Evolutionary conservation across 768 basidiomycete genomes (phyloP).

Genomic region (Lentinula edodes): DNA sequence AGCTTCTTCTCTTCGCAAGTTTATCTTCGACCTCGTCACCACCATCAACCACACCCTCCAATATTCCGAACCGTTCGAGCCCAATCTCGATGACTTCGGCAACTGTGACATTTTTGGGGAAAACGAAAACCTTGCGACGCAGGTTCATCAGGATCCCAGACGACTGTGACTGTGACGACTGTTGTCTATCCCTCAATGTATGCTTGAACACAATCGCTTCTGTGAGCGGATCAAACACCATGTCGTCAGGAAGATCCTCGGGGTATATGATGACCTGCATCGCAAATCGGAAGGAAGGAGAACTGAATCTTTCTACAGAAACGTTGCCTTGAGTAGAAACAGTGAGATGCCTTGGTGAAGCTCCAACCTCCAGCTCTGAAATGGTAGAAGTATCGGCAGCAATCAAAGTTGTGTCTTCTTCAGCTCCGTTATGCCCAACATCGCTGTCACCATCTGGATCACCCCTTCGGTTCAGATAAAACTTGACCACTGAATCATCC

Average conservation of each 20-base stretch:
- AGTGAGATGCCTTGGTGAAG: conserved; percentile 32
- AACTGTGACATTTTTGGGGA: conserved; percentile 93
- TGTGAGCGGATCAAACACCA: conserved; percentile 88
- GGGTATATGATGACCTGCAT: conserved; percentile 85
- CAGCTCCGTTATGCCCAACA: conserved; percentile 33
- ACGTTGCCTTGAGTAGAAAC: conserved; percentile 41
- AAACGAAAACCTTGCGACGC: conserved; percentile 79
- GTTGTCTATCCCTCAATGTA: conserved; percentile 53
- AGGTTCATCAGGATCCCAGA: conserved; percentile 53
- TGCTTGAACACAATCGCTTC: conserved; percentile 91
- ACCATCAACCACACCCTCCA: conserved; percentile 91
- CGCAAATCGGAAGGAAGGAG: conserved; percentile 81
- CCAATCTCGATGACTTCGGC: conserved; percentile 94
- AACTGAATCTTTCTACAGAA: conserved; percentile 68
- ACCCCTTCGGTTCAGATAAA: conserved; percentile 77
- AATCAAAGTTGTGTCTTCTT: conserved; percentile 38
- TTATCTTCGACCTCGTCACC: conserved; percentile 98
- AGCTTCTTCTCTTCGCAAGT: conserved; percentile 72
- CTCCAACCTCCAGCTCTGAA: conserved; percentile 2
- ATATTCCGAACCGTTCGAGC: conserved; percentile 89
- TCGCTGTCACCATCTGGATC: conserved; percentile 26
- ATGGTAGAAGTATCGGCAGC: conserved; percentile 24
- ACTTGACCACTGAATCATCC: conserved; percentile 95
- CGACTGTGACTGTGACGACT: conserved; percentile 34
- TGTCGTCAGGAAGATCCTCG: conserved; percentile 88